These are phyloP conservation scores for Nidularia pulvinata DNA, from an alignment of 768 basidiomycete species.

Conservation along the genomic window DNA sequence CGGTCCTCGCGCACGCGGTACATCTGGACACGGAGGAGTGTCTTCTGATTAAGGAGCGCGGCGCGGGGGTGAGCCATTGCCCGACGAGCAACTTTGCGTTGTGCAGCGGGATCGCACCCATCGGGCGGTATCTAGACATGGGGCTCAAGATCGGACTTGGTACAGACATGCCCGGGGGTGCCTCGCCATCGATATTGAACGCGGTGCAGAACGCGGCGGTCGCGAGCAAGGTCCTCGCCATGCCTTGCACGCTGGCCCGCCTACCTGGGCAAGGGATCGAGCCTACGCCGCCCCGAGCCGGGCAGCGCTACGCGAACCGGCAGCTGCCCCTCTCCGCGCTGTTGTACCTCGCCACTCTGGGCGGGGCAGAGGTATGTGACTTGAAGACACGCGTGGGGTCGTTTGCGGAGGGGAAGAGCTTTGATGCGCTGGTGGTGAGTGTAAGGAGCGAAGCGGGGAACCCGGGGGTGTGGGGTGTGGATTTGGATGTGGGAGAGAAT, in stretches of 20 bases:
- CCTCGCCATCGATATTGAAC: constrained; percentile 76
- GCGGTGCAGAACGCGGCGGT: constrained; percentile 76
- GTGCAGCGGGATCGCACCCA: constrained; percentile 79
- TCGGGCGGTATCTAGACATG: constrained; percentile 77
- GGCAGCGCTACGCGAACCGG: too few species aligned
- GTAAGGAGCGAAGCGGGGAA: constrained; percentile 45
- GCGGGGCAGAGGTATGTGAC: constrained; percentile 85
- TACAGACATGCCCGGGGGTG: constrained; percentile 92
- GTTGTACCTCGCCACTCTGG: constrained; percentile 89
- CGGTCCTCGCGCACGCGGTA: constrained; percentile 91
- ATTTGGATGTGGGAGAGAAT: constrained; percentile 5
- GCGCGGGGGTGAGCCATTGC: constrained; percentile 88
- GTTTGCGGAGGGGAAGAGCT: constrained; percentile 80
- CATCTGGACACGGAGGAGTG: constrained; percentile 74
- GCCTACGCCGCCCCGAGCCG: too few species aligned
- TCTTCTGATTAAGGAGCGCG: constrained; percentile 59
- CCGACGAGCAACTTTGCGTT: constrained; percentile 95
- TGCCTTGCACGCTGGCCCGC: too few species aligned
- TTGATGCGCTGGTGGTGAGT: constrained; percentile 84
- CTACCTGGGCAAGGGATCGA: too few species aligned
- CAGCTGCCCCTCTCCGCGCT: constrained; percentile 76
- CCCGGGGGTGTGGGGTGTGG: constrained; percentile 39
- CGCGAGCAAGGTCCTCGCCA: constrained; percentile 74
- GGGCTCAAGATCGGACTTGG: constrained; percentile 98
- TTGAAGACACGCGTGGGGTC: constrained; percentile 76